Percentiles rank a stretch among this genome's conserved stretches.
These are phyloP conservation scores for Fermentozyma sake DNA, from an alignment of 1,139 yeast genomes.

Conservation along the genomic window DNA sequence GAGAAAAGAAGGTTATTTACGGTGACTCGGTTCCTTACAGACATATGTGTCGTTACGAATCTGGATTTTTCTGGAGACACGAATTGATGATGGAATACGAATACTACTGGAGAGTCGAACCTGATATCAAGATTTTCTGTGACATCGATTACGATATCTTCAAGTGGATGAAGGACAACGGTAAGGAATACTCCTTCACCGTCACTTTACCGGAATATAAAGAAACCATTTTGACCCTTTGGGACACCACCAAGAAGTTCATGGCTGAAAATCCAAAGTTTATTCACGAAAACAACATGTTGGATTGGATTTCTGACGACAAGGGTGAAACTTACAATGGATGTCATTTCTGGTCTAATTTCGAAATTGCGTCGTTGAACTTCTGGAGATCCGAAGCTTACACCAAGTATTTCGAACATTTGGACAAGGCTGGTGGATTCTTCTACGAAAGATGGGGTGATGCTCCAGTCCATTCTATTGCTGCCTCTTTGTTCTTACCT, in stretches of 20 bases:
- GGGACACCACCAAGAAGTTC: conserved; percentile 73
- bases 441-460: conserved; percentile 94
- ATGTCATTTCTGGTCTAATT: conserved; percentile 89
- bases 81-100: conserved; percentile 66
- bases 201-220: conserved; percentile 79
- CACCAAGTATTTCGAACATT: conserved; percentile 58
- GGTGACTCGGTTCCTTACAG: conserved; percentile 62
- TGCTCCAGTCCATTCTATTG: conserved; percentile 87
- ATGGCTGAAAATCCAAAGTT: conserved; percentile 61
- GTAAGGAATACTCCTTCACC: conserved; percentile 73
- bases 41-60: conserved; percentile 90
- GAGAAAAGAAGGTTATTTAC: conserved; percentile 50
- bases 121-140: conserved; percentile 73
- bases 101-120: conserved; percentile 95
- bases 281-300: conserved; percentile 59
- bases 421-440: conserved; percentile 81
- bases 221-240: conserved; percentile 75
- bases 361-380: conserved; percentile 71
- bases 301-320: conserved; percentile 71
- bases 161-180: conserved; percentile 72
- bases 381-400: conserved; percentile 76
- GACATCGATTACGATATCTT: conserved; percentile 80
- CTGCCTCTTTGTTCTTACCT: conserved; percentile 71
- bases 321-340: conserved; percentile 64
- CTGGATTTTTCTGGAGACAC: conserved; percentile 86